These are phyloP conservation scores for Linaria vulgaris DNA, from an alignment of 257 asterid genomes.

Conservation along the genomic window DNA sequence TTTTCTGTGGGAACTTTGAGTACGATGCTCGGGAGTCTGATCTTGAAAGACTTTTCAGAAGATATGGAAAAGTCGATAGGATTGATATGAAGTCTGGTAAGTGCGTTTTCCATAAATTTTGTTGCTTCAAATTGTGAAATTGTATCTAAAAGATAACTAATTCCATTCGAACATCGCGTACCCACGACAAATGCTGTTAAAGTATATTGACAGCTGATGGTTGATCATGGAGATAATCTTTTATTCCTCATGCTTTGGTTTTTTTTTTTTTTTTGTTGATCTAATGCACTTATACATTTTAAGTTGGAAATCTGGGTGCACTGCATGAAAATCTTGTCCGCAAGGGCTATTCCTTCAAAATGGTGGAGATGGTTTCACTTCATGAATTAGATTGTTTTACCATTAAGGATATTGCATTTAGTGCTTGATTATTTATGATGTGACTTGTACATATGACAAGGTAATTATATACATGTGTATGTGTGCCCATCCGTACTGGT, in stretches of 20 bases:
- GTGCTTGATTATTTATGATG: constrained; percentile 7
- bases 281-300: not conserved
- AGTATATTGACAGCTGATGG: not conserved
- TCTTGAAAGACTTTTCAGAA: constrained; percentile 70
- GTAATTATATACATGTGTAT: not conserved
- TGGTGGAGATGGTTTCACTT: constrained; percentile 8
- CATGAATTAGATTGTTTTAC: constrained; percentile 1
- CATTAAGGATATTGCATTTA: not conserved
- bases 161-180: not conserved
- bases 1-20: constrained; percentile 82
- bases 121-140: not conserved
- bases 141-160: not conserved
- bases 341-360: not conserved
- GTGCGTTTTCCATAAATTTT: constrained; percentile 22
- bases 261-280: not conserved
- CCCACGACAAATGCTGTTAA: not conserved
- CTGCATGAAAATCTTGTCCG: not conserved
- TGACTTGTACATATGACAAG: not conserved
- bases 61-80: constrained; percentile 75
- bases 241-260: constrained; percentile 11
- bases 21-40: constrained; percentile 81
- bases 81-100: constrained; percentile 88
- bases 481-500: not conserved
- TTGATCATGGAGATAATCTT: not conserved
- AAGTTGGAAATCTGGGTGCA: not conserved